These are phyloP conservation scores for Takakia lepidozioides DNA, from an alignment of 225 moss, liverwort and hornwort genomes.

Conservation along the genomic window DNA sequence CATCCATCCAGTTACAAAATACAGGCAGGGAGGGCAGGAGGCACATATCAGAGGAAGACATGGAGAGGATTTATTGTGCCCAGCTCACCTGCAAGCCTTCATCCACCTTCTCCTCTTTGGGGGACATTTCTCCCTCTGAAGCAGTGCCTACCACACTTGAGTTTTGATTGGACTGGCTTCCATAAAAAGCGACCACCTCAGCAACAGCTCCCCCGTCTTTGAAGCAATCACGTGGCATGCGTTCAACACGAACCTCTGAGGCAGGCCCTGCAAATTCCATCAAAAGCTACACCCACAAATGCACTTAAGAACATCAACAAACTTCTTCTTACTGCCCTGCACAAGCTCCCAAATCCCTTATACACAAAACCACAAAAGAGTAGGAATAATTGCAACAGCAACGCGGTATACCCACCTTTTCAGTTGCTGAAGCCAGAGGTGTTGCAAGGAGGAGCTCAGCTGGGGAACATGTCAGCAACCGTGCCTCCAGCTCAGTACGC, in stretches of 20 bases:
- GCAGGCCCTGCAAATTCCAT: constrained; percentile 73
- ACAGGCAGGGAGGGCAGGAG: not conserved
- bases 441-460: constrained; percentile 80
- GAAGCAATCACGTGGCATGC: constrained; percentile 75
- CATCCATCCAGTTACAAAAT: not conserved
- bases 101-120: constrained; percentile 45
- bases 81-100: too few relatives aligned
- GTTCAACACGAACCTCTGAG: constrained; percentile 78
- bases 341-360: too few relatives aligned
- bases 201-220: constrained; percentile 84
- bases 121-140: constrained; percentile 1
- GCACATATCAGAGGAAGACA: too few relatives aligned
- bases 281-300: constrained; percentile 48
- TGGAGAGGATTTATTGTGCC: constrained; percentile 33
- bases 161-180: constrained; percentile 24
- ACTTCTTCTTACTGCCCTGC: too few relatives aligned
- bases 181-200: constrained; percentile 76
- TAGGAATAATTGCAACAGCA: too few relatives aligned
- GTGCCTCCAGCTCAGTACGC: constrained; percentile 77
- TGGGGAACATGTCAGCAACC: constrained; percentile 73
- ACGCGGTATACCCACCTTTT: constrained; percentile 86
- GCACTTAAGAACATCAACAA: too few relatives aligned
- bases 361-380: too few relatives aligned
- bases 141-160: not conserved
- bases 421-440: constrained; percentile 73